phyloP scores from a whole-genome alignment of 768 basidiomycete species.

The Kwoniella shandongensis region DNA sequence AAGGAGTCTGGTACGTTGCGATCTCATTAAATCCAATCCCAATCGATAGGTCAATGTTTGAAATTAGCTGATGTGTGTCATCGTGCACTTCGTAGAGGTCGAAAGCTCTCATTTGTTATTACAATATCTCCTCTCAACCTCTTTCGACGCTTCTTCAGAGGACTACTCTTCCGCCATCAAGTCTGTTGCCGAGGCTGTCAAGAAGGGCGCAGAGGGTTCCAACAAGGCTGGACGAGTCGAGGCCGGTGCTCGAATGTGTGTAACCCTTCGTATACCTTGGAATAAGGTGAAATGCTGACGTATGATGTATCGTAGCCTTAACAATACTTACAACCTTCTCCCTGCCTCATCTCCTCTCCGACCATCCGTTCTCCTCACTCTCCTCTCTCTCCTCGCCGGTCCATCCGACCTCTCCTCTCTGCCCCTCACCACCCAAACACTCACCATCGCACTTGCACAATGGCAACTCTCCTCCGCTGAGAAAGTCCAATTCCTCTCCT shows the following conservation, averaged over 20 bases:
- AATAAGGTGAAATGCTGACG: background rate
- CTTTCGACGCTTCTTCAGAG: conserved; percentile 24
- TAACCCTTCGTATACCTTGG: background rate
- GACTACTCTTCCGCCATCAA: conserved; percentile 28
- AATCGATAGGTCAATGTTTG: too few species aligned
- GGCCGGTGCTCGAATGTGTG: conserved; percentile 48
- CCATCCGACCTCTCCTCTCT: conserved; percentile 39
- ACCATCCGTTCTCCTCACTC: conserved; percentile 40
- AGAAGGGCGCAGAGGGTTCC: conserved; percentile 35
- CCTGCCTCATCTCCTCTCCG: conserved; percentile 45
- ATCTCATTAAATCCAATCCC: too few species aligned
- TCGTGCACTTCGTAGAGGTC: conserved; percentile 29
- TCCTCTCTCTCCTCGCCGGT: conserved; percentile 42
- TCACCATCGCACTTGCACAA: conserved; percentile 30
- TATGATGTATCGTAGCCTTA: conserved; percentile 31
- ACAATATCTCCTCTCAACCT: conserved; percentile 35
- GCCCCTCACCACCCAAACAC: conserved; percentile 32
- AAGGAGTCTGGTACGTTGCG: conserved; percentile 48
- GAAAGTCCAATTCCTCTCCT: conserved; percentile 42
- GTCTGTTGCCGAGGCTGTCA: conserved; percentile 36
- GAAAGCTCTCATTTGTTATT: conserved; percentile 48
- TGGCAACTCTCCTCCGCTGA: conserved; percentile 45
- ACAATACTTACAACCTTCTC: conserved; percentile 52
- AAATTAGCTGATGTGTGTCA: conserved; percentile 1
- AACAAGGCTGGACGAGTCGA: conserved; percentile 34